These are phyloP conservation scores for Beauveria rudraprayagi DNA, from an alignment of 2,329 filamentous ascomycete species.

Conservation along the genomic window DNA sequence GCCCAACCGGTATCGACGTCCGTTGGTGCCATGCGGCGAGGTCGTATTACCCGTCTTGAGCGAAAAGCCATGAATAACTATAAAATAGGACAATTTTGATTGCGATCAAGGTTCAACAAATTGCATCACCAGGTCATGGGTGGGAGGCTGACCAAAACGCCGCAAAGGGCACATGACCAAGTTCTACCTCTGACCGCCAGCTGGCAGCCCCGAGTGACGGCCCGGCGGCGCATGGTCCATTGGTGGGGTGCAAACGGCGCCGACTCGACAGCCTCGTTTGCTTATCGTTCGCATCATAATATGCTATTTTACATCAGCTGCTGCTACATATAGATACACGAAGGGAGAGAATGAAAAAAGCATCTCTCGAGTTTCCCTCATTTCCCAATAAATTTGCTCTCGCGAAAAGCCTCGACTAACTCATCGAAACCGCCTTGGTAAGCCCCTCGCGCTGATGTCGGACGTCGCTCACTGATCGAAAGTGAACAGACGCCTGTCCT, in stretches of 20 bases:
- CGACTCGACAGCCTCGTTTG: neutral
- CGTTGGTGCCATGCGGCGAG: neutral
- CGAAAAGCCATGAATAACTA: neutral
- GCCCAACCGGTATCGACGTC: neutral
- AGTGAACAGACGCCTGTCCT: neutral
- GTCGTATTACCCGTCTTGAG: neutral
- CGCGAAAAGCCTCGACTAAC: neutral
- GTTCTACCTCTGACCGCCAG: neutral
- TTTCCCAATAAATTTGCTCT: neutral
- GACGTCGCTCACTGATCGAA: conserved; percentile 6
- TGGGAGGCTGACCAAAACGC: conserved; percentile 1
- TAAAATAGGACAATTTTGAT: no score
- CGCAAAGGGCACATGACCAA: conserved; percentile 1
- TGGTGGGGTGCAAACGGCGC: conserved; percentile 3
- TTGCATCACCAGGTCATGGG: neutral
- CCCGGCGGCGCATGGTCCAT: neutral
- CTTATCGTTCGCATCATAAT: neutral
- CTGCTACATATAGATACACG: neutral
- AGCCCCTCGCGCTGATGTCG: neutral
- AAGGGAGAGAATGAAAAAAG: neutral
- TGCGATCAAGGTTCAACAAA: neutral
- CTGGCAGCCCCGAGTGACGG: conserved; percentile 5
- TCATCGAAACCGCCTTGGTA: neutral
- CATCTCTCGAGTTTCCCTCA: neutral
- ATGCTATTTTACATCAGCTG: neutral